phyloP scores from a whole-genome alignment of 345 rosid genomes.

The Murraya koenigii region DNA sequence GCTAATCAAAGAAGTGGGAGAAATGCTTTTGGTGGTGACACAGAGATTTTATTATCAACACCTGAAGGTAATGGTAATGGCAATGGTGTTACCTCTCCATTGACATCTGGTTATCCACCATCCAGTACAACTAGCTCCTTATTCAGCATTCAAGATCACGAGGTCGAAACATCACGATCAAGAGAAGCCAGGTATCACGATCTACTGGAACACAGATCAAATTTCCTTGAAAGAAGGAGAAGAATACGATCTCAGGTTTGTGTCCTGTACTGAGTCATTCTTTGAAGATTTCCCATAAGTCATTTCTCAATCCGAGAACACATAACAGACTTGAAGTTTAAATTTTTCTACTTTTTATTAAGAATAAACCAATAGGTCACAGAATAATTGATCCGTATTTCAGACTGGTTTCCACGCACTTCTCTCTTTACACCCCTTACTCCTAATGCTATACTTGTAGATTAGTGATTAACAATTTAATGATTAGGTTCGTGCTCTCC shows the following conservation, averaged over 20 bases:
- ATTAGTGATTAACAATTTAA: slow-evolving; percentile 11
- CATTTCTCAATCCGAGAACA: neutral
- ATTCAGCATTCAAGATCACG: slow-evolving; percentile 54
- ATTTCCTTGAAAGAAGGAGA: slow-evolving; percentile 89
- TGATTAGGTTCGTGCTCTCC: slow-evolving; percentile 87
- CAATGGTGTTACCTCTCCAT: slow-evolving; percentile 27
- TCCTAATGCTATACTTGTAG: slow-evolving; percentile 6
- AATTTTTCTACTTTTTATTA: neutral
- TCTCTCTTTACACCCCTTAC: neutral
- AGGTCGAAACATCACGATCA: slow-evolving; percentile 51
- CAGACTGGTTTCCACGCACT: neutral
- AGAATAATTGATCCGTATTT: neutral
- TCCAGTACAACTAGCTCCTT: slow-evolving; percentile 48
- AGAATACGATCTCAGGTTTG: slow-evolving; percentile 96
- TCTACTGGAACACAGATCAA: slow-evolving; percentile 80
- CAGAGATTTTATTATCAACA: slow-evolving; percentile 22
- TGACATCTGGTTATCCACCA: slow-evolving; percentile 42
- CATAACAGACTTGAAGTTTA: neutral
- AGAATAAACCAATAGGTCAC: neutral
- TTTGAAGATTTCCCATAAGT: neutral
- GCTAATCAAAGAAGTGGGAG: slow-evolving; percentile 37
- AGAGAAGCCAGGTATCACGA: slow-evolving; percentile 86
- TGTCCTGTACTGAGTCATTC: slow-evolving; percentile 6
- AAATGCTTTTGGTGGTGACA: slow-evolving; percentile 30
- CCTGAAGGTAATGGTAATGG: slow-evolving; percentile 38